Evolutionary conservation across 805 yeast species (phyloP), one percentile per base, ranked within the genome.

Genomic region (Pichia phayaonensis): DNA sequence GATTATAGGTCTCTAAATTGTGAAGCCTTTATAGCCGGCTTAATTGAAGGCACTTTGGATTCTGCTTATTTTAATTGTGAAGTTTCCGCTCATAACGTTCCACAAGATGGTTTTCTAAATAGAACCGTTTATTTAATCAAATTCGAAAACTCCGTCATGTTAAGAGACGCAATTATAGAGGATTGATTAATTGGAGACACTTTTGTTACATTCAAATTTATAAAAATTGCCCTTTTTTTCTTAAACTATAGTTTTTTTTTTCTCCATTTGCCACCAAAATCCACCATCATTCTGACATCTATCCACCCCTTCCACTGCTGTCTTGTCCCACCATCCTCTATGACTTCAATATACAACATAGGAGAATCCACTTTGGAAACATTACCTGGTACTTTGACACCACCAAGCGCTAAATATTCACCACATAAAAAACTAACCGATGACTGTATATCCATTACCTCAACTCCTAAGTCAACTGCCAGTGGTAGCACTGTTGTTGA

Each of bases 61-160:
- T 73, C 84, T 5, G 72, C 87, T 2, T 81, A 81, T 55, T 87
- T 87, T 61, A 80, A 76, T 49, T 90, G 92, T 15, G 72, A 70
- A 44, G 96, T 89, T 8, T 79, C 86, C n/a, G 96, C 96, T 1
- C 96, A 89, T 61, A 75, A 83, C 0, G 87, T 83, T 18, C 85
- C 86, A 1, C 66, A 74, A 2, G 84, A 76, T 2, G 22, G 23
- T 10, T 61, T 59, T 31, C 89, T 92, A 0, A 65, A 74, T 52
- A 68, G 88, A 52, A 88, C 96, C 0, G 90, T 89, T 0, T 88
- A 83, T 59, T 71, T 88, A 54, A 76, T 88, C 41, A 83, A 84
- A 58, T 84, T 88, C 51, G 86, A 84, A 54, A 72, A 74, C 4
- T 70, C 69, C 56, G 79, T 83, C 10, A 64, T 80, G 6, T 71